Base-by-base conservation (phyloP, 1,284 basidiomycete species). In the Ganoderma lucidum region DNA sequence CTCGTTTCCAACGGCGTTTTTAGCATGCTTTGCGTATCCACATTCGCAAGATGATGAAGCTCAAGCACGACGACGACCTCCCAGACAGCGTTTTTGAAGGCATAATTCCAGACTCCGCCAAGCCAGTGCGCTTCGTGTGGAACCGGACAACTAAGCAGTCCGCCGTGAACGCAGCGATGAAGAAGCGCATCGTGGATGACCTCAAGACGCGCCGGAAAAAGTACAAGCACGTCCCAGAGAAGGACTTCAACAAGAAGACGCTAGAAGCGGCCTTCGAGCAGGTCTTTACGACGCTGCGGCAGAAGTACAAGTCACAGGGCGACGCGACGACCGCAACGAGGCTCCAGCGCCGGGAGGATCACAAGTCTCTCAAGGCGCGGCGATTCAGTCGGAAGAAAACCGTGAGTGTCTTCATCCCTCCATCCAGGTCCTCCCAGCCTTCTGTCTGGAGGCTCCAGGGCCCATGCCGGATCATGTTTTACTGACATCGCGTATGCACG, bases 41-140 rank as follows among this genome's bases (percentile, higher is more conserved):
- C 73, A 80, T 92, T 28, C 77, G 89, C 62, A 84, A 81, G 44
- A 78, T 85, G 63, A 91, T 93, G 89, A 79, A 83, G 28, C 71
- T 91, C 6, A 82, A 85, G 8, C 83, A 78, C 42, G 89, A 89
- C 72, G 87, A 87, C 70, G 76, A 84, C 0, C 80, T 93, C 12
- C 92, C 91, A 0, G 85, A 87, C 67, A 87, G 85, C 64, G 87
- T 90, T 74, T 73, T 77, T 6, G 91, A 93, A 73, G 88, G 86
- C 14, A 78, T 78, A 12, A 71, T 79, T 1, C 73, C 89, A 2
- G 79, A 79, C 3, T 71, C 81, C 8, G 76, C 82, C 28, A 84
- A 89, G 28, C 86, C 90, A 2, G 82, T 93, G 12, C 88, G 92
- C 17, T 93, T 93, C 74, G 88, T 92, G 3, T 93, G 91, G 91